Evolutionary conservation across 768 basidiomycete species (phyloP).

Genomic region (Paxillus involutus): DNA sequence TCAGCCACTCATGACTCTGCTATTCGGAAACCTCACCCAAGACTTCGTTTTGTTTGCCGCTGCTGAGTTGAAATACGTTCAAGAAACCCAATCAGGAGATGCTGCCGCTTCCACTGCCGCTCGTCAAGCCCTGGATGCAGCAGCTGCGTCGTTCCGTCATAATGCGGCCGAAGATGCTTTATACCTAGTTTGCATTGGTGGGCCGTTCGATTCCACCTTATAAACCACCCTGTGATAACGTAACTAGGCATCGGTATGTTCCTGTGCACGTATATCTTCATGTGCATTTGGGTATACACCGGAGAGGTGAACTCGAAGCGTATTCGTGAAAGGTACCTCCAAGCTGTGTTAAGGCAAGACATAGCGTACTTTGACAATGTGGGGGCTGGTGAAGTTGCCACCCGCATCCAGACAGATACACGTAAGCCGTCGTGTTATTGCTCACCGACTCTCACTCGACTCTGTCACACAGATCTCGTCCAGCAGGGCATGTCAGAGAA

Average conservation of each 20-base stretch:
- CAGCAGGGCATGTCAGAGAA: slow-evolving; percentile 93
- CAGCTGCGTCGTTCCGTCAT: slow-evolving; percentile 49
- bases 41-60: slow-evolving; percentile 63
- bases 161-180: slow-evolving; percentile 56
- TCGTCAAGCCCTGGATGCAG: slow-evolving; percentile 28
- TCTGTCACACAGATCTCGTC: slow-evolving; percentile 61
- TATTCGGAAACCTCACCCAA: slow-evolving; percentile 83
- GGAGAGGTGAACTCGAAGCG: slow-evolving; percentile 83
- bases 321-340: slow-evolving; percentile 80
- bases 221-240: slow-evolving; percentile 3
- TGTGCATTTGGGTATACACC: slow-evolving; percentile 68
- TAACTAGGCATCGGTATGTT: slow-evolving; percentile 71
- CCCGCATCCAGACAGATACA: slow-evolving; percentile 86
- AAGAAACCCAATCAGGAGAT: slow-evolving; percentile 14
- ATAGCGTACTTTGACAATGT: slow-evolving; percentile 89
- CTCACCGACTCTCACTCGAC: not conserved
- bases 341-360: slow-evolving; percentile 80
- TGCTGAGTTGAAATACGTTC: slow-evolving; percentile 9
- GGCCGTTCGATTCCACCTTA: slow-evolving; percentile 16
- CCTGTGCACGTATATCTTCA: slow-evolving; percentile 70
- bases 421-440: slow-evolving; percentile 47
- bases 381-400: slow-evolving; percentile 92
- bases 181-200: slow-evolving; percentile 69
- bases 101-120: slow-evolving; percentile 31
- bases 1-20: slow-evolving; percentile 75